Percentiles rank a stretch among this genome's conserved stretches.
Evolutionary conservation across 2,329 filamentous ascomycete genomes (phyloP).

Genomic region (Xylaria sp.): DNA sequence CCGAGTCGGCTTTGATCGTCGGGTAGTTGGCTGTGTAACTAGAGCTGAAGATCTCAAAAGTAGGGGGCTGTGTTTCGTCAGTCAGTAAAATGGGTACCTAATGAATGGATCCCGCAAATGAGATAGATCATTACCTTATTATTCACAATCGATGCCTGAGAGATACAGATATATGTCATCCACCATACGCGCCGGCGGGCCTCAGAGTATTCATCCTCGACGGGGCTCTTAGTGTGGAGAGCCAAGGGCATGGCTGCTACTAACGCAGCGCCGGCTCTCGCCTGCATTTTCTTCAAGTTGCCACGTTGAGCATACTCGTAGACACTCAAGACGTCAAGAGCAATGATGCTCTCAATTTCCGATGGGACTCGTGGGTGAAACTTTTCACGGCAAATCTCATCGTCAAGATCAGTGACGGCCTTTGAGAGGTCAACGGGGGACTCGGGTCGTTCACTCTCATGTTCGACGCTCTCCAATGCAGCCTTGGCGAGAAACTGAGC

Average conservation of each 20-base stretch:
- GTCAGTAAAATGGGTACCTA: neutral
- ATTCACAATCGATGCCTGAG: conserved; percentile 47
- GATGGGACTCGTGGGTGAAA: conserved; percentile 42
- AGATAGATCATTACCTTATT: conserved; percentile 37
- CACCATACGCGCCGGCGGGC: conserved; percentile 46
- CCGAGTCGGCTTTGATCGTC: conserved; percentile 37
- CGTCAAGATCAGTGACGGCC: conserved; percentile 38
- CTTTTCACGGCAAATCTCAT: conserved; percentile 32
- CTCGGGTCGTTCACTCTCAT: conserved; percentile 43
- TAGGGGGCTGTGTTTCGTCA: conserved; percentile 33
- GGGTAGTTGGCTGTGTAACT: conserved; percentile 43
- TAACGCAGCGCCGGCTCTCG: conserved; percentile 43
- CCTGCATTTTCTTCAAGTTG: conserved; percentile 48
- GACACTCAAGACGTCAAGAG: conserved; percentile 43
- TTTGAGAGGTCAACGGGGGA: conserved; percentile 41
- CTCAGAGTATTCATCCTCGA: conserved; percentile 40
- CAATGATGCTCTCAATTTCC: conserved; percentile 44
- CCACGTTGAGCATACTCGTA: conserved; percentile 51
- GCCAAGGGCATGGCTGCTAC: conserved; percentile 41
- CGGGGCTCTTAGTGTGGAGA: conserved; percentile 37
- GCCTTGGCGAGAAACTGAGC: conserved; percentile 45
- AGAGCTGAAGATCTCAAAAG: conserved; percentile 39
- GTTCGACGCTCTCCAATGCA: conserved; percentile 45
- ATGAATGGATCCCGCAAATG: neutral
- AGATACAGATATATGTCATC: conserved; percentile 50